Base-by-base conservation (phyloP, 129 eudicot species). In the Mikania micrantha region DNA sequence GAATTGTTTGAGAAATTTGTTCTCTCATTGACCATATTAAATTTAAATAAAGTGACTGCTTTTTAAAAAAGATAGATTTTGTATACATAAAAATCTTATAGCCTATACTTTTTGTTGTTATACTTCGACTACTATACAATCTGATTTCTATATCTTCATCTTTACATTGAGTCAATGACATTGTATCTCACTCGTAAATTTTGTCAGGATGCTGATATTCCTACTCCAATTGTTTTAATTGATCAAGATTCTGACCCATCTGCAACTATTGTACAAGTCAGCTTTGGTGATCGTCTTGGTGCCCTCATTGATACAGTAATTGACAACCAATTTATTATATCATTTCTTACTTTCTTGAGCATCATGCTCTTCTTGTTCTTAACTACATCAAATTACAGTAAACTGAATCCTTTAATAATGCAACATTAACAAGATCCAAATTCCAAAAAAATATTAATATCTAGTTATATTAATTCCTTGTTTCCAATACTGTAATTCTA, bases 271-370 rank as follows among this genome's bases (percentile, higher is more conserved):
- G 97, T 91, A 45, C 95, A 87, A 79, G 69, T 91, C 60, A 91
- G 97, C 83, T 91, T 91, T 76, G 97, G 97, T 60, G 95, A 91
- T 73, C 97, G 97, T 52, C 93, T 91, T 73, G 97, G 97, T 77
- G 93, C 93, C 73, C 95, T 91, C 58, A 83, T 91, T 70, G 97
- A 91, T 85, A 91, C 97, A 83, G 97, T 91, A 66, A 62, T 42
- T 74, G 62, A 41, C 24, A 48, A 7, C 15, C 41, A 31, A 44
- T 63, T 52, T 17, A 31, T 9, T 61, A 11, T n/a, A 11, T 53
- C 39, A 48, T 15, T 60, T 22, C 3, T 53, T 40, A 19, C 40
- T 60, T 61, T 28, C 68, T 59, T 31, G 29, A 25, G 2, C 6
- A 9, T 52, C 54, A 38, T 52, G 77, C 54, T 65, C 67, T 27